Evolutionary conservation across 495 filamentous ascomycete species (phyloP).

Genomic region (Penicillium fimorum): DNA sequence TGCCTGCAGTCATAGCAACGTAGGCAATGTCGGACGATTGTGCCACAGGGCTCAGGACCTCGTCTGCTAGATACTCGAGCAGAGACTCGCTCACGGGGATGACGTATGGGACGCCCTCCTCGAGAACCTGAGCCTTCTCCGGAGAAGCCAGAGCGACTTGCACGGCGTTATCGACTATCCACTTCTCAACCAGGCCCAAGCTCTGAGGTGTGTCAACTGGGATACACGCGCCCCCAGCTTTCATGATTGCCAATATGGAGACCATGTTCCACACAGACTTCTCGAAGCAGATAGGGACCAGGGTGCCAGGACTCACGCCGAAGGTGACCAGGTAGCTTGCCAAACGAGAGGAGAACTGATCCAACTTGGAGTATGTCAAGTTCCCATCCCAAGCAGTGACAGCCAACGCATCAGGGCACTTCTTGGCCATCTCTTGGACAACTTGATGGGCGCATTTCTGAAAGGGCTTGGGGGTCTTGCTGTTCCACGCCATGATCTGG

Average conservation of each 20-base stretch:
- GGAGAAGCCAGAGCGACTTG: slow-evolving; percentile 47
- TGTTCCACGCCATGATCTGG: slow-evolving; percentile 48
- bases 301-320: slow-evolving; percentile 38
- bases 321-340: slow-evolving; percentile 42
- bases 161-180: slow-evolving; percentile 39
- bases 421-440: slow-evolving; percentile 37
- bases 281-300: slow-evolving; percentile 40
- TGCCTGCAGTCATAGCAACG: slow-evolving; percentile 56
- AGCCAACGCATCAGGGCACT: slow-evolving; percentile 38
- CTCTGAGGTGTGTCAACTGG: slow-evolving; percentile 31
- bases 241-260: slow-evolving; percentile 42
- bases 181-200: slow-evolving; percentile 31
- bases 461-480: slow-evolving; percentile 31
- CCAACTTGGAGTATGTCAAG: slow-evolving; percentile 51
- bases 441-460: slow-evolving; percentile 45
- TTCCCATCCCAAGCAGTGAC: slow-evolving; percentile 50
- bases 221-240: slow-evolving; percentile 46
- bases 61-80: slow-evolving; percentile 36
- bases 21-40: slow-evolving; percentile 39
- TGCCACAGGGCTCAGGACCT: slow-evolving; percentile 14
- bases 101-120: slow-evolving; percentile 39
- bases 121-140: slow-evolving; percentile 35
- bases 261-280: slow-evolving; percentile 44
- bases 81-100: slow-evolving; percentile 39
- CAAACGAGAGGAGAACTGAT: slow-evolving; percentile 44